A percentile compares a stretch with the other conserved stretches of the same genome.
phyloP scores from a whole-genome alignment of 2,329 filamentous ascomycete genomes.

The Penicillium aurantiogriseum region DNA sequence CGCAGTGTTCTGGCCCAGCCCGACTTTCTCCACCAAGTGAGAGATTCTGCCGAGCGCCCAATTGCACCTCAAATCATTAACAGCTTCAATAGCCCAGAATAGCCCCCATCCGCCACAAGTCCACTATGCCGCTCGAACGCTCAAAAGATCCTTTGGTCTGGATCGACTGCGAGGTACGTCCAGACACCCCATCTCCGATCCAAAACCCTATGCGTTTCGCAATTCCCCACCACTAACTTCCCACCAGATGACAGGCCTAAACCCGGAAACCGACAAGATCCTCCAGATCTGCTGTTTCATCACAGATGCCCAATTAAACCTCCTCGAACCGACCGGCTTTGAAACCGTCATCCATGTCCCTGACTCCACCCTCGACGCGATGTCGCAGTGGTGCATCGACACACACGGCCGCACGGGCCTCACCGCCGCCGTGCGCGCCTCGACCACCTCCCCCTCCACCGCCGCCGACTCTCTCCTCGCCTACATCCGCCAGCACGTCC shows the following conservation, averaged over 20 bases:
- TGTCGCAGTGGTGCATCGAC: conserved; percentile 85
- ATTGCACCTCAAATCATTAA: conserved; percentile 8
- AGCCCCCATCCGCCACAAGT: neutral
- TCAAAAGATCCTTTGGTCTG: conserved; percentile 72
- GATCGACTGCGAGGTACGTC: conserved; percentile 72
- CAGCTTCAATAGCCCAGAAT: conserved; percentile 9
- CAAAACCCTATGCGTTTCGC: neutral
- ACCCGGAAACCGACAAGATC: conserved; percentile 76
- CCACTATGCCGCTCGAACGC: conserved; percentile 43
- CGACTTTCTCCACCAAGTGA: conserved; percentile 27
- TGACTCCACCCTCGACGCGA: conserved; percentile 66
- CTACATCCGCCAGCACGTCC: conserved; percentile 74
- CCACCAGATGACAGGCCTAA: conserved; percentile 81
- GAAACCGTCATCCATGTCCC: conserved; percentile 75
- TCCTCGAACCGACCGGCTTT: conserved; percentile 75
- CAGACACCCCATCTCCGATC: neutral
- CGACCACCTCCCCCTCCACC: conserved; percentile 66
- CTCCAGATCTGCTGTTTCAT: conserved; percentile 91
- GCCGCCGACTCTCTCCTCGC: conserved; percentile 71
- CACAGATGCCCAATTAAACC: conserved; percentile 73
- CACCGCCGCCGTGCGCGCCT: conserved; percentile 71
- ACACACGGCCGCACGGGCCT: conserved; percentile 82
- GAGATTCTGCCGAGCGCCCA: conserved; percentile 13
- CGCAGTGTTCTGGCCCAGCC: conserved; percentile 15
- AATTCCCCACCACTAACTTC: conserved; percentile 1